A percentile compares a stretch with the other conserved stretches of the same genome.
Evolutionary conservation across 2,329 filamentous ascomycete species (phyloP).

Genomic region (Daldinia sp.): DNA sequence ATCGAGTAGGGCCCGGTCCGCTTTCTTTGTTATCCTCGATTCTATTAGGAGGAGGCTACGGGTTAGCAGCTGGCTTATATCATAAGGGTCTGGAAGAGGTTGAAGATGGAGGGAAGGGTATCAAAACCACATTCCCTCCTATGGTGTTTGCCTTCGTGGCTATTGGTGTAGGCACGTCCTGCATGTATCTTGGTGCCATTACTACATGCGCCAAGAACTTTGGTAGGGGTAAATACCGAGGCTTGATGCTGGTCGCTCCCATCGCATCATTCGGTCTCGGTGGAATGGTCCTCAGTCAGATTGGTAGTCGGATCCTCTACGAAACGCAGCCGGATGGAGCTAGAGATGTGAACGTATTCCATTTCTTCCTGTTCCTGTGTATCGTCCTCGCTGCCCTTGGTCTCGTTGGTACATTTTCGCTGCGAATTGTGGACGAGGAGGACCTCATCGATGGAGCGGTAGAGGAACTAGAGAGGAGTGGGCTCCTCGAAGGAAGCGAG

Average conservation of each 20-base stretch:
- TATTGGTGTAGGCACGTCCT: constrained; percentile 83
- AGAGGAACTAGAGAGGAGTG: constrained; percentile 89
- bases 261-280: constrained; percentile 94
- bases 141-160: constrained; percentile 88
- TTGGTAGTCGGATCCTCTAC: constrained; percentile 80
- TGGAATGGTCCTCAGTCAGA: constrained; percentile 94
- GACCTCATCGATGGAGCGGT: constrained; percentile 90
- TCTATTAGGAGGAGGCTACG: constrained; percentile 83
- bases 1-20: constrained; percentile 82
- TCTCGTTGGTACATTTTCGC: constrained; percentile 73
- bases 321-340: constrained; percentile 71
- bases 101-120: constrained; percentile 51
- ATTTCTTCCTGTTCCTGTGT: constrained; percentile 87
- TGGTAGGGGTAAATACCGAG: constrained; percentile 84
- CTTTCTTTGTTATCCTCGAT: constrained; percentile 76
- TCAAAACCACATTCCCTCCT: constrained; percentile 73
- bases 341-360: constrained; percentile 76
- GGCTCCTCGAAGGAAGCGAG: constrained; percentile 77
- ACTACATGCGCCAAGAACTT: constrained; percentile 99
- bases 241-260: constrained; percentile 86
- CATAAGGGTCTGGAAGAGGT: constrained; percentile 51
- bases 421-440: constrained; percentile 83
- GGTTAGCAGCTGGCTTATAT: constrained; percentile 83
- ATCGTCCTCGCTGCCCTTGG: constrained; percentile 75
- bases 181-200: constrained; percentile 90